phyloP scores from a whole-genome alignment of 2,329 filamentous ascomycete genomes.

The Botrytis galanthina region DNA sequence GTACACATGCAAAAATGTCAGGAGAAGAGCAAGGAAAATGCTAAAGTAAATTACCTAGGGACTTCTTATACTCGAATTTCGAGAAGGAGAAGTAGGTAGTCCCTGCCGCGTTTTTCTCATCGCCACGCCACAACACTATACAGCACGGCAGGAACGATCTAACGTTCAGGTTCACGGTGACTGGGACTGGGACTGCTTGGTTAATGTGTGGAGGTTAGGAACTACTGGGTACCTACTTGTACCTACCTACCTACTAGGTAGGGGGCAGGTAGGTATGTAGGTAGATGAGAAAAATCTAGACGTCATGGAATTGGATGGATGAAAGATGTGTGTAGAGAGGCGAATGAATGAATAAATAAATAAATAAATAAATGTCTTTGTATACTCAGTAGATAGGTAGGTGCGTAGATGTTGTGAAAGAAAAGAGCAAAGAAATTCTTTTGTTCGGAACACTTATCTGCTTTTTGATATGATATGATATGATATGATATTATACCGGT shows the following conservation, averaged over 20 bases:
- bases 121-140: not conserved
- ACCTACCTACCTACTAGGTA: too few relatives aligned
- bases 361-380: not conserved
- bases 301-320: not conserved
- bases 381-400: too few relatives aligned
- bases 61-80: not conserved
- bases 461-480: not conserved
- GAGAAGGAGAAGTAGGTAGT: not conserved
- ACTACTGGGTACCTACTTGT: not conserved
- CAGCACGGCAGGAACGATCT: not conserved
- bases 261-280: too few relatives aligned
- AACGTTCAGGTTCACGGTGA: too few relatives aligned
- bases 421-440: too few relatives aligned
- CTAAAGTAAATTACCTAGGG: too few relatives aligned
- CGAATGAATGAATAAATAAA: too few relatives aligned
- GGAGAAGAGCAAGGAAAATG: not conserved
- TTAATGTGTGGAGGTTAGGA: not conserved
- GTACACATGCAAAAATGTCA: not conserved
- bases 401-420: too few relatives aligned
- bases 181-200: too few relatives aligned
- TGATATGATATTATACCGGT: not conserved
- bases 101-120: not conserved
- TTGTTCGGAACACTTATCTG: too few relatives aligned
- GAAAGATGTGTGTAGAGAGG: not conserved
- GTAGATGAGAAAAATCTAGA: not conserved